A percentile compares a stretch with the other conserved stretches of the same genome.
These are phyloP conservation scores for Corchorus olitorius DNA, from an alignment of 345 rosid genomes.

Conservation along the genomic window DNA sequence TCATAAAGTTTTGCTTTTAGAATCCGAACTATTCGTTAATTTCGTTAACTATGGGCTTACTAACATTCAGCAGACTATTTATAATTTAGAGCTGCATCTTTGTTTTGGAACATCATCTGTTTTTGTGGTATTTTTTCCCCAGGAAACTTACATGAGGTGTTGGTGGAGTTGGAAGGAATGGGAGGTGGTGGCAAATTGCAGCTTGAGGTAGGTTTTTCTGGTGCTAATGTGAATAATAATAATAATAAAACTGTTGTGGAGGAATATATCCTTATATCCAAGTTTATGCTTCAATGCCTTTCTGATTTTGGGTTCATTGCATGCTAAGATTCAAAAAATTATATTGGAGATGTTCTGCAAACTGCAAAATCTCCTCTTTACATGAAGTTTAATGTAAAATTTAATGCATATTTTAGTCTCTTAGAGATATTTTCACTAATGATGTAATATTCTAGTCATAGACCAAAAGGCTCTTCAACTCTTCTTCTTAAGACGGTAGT, in stretches of 20 bases:
- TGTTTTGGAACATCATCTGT: slow-evolving; percentile 7
- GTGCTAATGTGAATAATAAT: background rate
- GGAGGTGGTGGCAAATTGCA: slow-evolving; percentile 93
- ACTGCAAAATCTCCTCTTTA: background rate
- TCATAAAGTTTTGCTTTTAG: background rate
- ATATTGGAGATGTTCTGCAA: background rate
- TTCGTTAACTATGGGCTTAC: background rate
- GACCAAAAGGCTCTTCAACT: background rate
- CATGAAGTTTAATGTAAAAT: background rate
- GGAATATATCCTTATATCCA: background rate
- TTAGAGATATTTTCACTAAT: background rate
- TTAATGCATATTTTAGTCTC: background rate
- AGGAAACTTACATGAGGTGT: slow-evolving; percentile 71
- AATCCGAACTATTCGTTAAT: background rate
- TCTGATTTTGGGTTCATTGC: background rate
- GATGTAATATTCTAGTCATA: background rate
- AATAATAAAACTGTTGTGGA: background rate
- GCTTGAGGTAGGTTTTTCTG: slow-evolving; percentile 65
- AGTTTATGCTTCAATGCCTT: background rate
- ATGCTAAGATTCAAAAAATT: background rate
- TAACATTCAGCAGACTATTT: background rate
- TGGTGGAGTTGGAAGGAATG: slow-evolving; percentile 91
- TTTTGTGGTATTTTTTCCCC: background rate
- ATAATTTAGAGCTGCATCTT: slow-evolving; percentile 8
- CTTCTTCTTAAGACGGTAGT: background rate